Percentiles rank a stretch among this genome's conserved stretches.
These are phyloP conservation scores for Draba incana DNA, from an alignment of 345 rosid species.

Conservation along the genomic window DNA sequence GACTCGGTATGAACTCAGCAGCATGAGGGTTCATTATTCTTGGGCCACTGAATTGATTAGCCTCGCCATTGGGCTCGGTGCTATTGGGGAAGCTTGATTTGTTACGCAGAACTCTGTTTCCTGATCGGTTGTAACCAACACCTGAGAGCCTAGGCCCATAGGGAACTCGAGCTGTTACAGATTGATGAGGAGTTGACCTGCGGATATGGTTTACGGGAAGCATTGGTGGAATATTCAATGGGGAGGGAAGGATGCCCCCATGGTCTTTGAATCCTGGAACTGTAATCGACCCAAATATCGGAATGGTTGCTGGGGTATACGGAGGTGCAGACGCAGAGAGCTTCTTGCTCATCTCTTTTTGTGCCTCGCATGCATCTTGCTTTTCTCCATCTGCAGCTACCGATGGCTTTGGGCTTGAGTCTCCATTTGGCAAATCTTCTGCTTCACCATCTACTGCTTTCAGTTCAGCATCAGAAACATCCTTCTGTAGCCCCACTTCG, in stretches of 20 bases:
- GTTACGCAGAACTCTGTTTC: slow-evolving; percentile 65
- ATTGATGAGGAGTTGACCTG: slow-evolving; percentile 82
- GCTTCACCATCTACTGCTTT: slow-evolving; percentile 44
- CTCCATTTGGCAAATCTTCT: slow-evolving; percentile 46
- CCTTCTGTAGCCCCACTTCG: slow-evolving; percentile 41
- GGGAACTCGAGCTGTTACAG: slow-evolving; percentile 94
- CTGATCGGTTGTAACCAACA: slow-evolving; percentile 80
- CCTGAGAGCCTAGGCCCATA: slow-evolving; percentile 98
- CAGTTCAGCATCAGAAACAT: slow-evolving; percentile 42
- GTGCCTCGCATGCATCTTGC: slow-evolving; percentile 63
- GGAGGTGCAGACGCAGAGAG: slow-evolving; percentile 98
- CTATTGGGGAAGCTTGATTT: slow-evolving; percentile 59
- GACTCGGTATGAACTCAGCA: slow-evolving; percentile 85
- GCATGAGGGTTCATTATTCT: slow-evolving; percentile 99
- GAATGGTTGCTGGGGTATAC: slow-evolving; percentile 77
- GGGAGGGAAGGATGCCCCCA: slow-evolving; percentile 93
- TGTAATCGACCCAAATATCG: slow-evolving; percentile 75
- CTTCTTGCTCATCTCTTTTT: slow-evolving; percentile 78
- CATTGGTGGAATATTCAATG: slow-evolving; percentile 81
- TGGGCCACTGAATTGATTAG: slow-evolving; percentile 60
- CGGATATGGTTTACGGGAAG: slow-evolving; percentile 70
- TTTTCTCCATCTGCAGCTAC: slow-evolving; percentile 58
- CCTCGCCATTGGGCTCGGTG: slow-evolving; percentile 61
- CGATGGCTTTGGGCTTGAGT: slow-evolving; percentile 40
- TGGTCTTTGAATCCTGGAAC: slow-evolving; percentile 82